phyloP scores from a whole-genome alignment of 306 rosid species.

The Cucumis melo region DNA sequence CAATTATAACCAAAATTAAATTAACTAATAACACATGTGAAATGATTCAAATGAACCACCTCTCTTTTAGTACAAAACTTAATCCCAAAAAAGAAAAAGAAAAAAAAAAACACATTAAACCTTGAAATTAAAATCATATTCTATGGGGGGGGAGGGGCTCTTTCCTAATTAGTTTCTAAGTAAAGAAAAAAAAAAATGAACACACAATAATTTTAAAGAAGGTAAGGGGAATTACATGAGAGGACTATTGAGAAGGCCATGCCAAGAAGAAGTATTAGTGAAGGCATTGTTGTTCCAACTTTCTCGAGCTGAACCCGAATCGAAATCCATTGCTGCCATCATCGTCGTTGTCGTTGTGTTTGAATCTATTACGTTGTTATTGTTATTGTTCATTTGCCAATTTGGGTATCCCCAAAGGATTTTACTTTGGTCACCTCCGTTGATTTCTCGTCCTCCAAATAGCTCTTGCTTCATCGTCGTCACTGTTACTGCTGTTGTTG shows the following conservation, averaged over 20 bases:
- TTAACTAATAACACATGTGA: conserved; percentile 3
- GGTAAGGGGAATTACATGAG: neutral
- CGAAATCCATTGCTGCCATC: neutral
- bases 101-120: neutral
- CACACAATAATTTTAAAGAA: neutral
- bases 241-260: conserved; percentile 10
- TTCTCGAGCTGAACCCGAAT: neutral
- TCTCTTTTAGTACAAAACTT: neutral
- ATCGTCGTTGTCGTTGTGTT: neutral
- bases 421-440: neutral
- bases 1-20: neutral
- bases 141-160: neutral
- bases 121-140: neutral
- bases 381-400: neutral
- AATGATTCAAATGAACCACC: neutral
- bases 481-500: neutral
- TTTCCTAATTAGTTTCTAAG: neutral
- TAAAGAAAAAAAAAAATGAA: neutral
- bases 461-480: conserved; percentile 7
- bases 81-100: neutral
- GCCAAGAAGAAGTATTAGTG: conserved; percentile 5
- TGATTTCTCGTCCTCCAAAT: neutral
- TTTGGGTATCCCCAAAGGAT: conserved; percentile 7
- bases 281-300: conserved; percentile 6
- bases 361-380: neutral